Evolutionary conservation across 495 filamentous ascomycete species (phyloP), one percentile per base, ranked within the genome.

Genomic region (Achaetomiella virescens): DNA sequence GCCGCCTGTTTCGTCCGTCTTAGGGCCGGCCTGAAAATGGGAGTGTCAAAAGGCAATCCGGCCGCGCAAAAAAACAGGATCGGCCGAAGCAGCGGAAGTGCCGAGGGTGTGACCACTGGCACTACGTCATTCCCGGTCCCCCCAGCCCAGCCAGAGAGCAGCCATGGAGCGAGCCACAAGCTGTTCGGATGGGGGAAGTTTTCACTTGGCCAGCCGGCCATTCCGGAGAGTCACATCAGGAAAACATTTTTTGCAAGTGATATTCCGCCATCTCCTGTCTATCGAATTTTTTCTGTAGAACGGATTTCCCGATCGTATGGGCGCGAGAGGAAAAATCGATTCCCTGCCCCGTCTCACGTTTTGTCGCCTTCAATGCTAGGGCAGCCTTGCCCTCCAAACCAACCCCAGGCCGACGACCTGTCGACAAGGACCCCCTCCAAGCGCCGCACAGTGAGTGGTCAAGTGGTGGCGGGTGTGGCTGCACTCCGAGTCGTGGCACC

Each of bases 71-170:
- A 18, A 29, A 21, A 29, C 36, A 43, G 40, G 33, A 42, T 53
- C 56, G 44, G 49, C 59, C 53, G 40, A 62, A 57, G 52, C 27
- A 31, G 50, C 60, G 62, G 65, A 61, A 65, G 62, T 67, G 65
- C 62, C 65, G 65, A 59, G 48, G 41, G 18, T 31, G 44, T 18
- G 31, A 22, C 42, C 24, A 27, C 31, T 48, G 49, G 27, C 48
- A 29, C 61, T 66, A 66, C 64, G 64, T 66, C 64, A 66, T 66
- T 55, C 31, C 35, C 0, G 3, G 6, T 17, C 21, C 24, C 36
- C 54, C 45, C 24, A 49, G 41, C 24, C 20, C 14, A 12, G 24
- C n/a, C n/a, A n/a, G n/a, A n/a, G n/a, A n/a, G n/a, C n/a, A n/a
- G n/a, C n/a, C n/a, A n/a, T n/a, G n/a, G 29, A 55, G 33, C 44